Conservation (phyloP, 768 basidiomycete genomes). For the Lentinus brumalis region DNA sequence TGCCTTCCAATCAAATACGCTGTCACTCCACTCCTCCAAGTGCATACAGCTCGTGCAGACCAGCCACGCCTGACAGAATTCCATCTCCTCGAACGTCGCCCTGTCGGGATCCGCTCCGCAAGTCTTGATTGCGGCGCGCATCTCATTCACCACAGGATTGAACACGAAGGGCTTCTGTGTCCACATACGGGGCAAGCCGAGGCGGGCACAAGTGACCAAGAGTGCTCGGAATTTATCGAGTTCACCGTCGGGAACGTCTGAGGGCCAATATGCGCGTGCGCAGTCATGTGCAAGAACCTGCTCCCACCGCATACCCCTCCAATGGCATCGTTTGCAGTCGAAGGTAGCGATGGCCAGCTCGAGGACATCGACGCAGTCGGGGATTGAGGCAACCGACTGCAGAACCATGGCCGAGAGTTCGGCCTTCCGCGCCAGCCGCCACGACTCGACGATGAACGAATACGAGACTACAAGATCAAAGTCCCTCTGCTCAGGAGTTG, state of each 20-base stretch:
- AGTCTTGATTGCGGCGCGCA: background rate
- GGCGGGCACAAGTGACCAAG: background rate
- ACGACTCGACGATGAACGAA: too few relatives aligned
- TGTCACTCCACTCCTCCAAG: background rate
- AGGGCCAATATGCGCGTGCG: background rate
- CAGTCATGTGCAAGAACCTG: constrained; percentile 4
- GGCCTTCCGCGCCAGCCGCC: too few relatives aligned
- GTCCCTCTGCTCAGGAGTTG: too few relatives aligned
- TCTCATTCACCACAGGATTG: background rate
- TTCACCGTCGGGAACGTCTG: background rate
- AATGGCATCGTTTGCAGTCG: background rate
- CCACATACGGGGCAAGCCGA: background rate
- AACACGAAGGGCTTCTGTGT: background rate
- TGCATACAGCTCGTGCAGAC: background rate
- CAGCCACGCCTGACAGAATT: background rate
- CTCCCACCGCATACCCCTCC: background rate
- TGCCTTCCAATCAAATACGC: background rate
- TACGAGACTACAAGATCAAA: too few relatives aligned
- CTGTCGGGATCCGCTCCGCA: constrained; percentile 7
- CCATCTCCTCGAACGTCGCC: constrained; percentile 7
- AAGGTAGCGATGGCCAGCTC: background rate
- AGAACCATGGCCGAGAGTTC: too few relatives aligned
- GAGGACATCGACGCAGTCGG: too few relatives aligned
- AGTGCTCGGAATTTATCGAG: background rate
- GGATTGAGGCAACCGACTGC: too few relatives aligned